Evolutionary conservation across 768 basidiomycete species (phyloP).

Genomic region (Phallus indusiatus): DNA sequence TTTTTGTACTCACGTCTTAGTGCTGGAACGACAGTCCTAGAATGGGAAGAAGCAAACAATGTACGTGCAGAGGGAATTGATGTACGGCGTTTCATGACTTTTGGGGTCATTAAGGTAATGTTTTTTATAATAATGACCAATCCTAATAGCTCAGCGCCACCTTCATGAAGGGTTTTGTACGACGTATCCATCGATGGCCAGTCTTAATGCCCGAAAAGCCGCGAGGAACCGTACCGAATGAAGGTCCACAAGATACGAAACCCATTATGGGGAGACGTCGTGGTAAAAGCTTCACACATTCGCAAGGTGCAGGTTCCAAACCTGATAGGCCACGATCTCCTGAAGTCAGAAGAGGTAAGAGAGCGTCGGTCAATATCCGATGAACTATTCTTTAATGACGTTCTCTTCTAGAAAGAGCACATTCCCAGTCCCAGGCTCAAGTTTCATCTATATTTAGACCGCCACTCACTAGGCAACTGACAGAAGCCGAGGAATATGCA

Average conservation of each 20-base stretch:
- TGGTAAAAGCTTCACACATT: conserved; percentile 7
- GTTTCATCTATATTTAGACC: background rate
- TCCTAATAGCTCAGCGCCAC: background rate
- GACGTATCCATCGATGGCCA: conserved; percentile 90
- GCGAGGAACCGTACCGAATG: conserved; percentile 9
- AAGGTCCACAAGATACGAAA: background rate
- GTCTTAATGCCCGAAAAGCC: conserved; percentile 44
- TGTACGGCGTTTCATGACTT: conserved; percentile 88
- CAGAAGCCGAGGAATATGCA: conserved; percentile 8
- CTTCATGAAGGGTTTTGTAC: conserved; percentile 66
- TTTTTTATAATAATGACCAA: background rate
- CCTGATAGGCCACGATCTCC: background rate
- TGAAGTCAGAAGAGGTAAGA: conserved; percentile 6
- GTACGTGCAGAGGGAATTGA: conserved; percentile 74
- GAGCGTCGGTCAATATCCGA: background rate
- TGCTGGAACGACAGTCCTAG: conserved; percentile 71
- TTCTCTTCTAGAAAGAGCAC: background rate
- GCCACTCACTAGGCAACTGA: background rate
- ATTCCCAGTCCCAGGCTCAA: conserved; percentile 5
- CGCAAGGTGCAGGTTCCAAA: background rate
- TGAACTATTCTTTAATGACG: background rate
- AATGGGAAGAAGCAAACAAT: conserved; percentile 79
- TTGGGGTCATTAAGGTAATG: conserved; percentile 91
- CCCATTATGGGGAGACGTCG: background rate
- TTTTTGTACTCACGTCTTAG: conserved; percentile 80